phyloP scores from a whole-genome alignment of 2,329 filamentous ascomycete genomes.

The Arachnomyces sp. region DNA sequence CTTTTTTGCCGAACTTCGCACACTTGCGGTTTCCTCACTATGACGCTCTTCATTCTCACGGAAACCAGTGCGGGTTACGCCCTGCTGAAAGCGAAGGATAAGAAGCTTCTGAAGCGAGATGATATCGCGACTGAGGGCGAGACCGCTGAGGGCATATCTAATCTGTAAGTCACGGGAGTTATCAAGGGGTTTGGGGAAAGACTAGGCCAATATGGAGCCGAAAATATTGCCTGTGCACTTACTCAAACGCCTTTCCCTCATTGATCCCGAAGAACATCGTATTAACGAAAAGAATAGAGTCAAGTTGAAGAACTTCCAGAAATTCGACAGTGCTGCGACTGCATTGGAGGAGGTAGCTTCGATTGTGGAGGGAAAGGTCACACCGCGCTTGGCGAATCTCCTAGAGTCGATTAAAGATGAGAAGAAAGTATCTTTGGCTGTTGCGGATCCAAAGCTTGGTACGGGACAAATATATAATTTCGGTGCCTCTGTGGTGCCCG shows the following conservation, averaged over 20 bases:
- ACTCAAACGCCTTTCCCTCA: background rate
- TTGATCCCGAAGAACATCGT: no score
- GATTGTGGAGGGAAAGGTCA: constrained; percentile 89
- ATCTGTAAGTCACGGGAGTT: constrained; percentile 74
- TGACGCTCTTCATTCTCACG: constrained; percentile 87
- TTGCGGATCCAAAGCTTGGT: constrained; percentile 85
- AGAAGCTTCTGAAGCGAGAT: constrained; percentile 90
- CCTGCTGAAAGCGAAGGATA: constrained; percentile 96
- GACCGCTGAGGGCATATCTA: constrained; percentile 75
- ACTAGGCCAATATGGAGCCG: no score
- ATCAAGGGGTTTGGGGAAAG: constrained; percentile 3
- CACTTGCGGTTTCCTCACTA: constrained; percentile 33
- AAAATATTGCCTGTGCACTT: constrained; percentile 7
- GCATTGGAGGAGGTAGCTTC: constrained; percentile 86
- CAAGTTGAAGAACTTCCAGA: constrained; percentile 93
- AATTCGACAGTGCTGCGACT: constrained; percentile 87
- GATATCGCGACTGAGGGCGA: constrained; percentile 66
- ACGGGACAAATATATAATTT: constrained; percentile 16
- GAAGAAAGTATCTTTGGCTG: constrained; percentile 91
- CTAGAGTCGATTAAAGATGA: constrained; percentile 90
- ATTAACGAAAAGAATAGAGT: constrained; percentile 45
- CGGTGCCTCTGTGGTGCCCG: background rate
- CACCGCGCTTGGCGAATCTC: constrained; percentile 70
- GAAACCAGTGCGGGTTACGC: constrained; percentile 96
- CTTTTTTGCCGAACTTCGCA: no score